Evolutionary conservation across 371 early-diverging fungal species (phyloP).

Genomic region (Amoeboradix gromovi): DNA sequence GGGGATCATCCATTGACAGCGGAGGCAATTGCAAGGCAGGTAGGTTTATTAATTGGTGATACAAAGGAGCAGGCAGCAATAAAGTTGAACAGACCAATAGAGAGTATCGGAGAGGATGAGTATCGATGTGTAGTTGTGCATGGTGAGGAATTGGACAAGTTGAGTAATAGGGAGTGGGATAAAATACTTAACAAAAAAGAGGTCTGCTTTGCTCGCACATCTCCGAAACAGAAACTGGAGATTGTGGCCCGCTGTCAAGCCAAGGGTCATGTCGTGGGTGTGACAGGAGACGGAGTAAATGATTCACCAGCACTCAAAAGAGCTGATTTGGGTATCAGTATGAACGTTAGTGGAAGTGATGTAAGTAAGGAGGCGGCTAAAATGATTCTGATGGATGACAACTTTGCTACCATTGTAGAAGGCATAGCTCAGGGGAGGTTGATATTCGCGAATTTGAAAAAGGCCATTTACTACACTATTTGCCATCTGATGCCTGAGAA

Average conservation of each 20-base stretch:
- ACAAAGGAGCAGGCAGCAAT: background rate
- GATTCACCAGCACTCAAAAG: slow-evolving; percentile 24
- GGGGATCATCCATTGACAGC: slow-evolving; percentile 3
- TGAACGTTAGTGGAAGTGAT: slow-evolving; percentile 24
- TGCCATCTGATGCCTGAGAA: slow-evolving; percentile 15
- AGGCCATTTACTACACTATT: slow-evolving; percentile 4
- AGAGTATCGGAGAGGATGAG: slow-evolving; percentile 4
- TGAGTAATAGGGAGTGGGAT: slow-evolving; percentile 3
- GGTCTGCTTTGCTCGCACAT: slow-evolving; percentile 67
- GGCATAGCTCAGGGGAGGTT: slow-evolving; percentile 9
- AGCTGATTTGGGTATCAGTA: slow-evolving; percentile 27
- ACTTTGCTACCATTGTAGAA: slow-evolving; percentile 17
- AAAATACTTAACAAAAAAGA: slow-evolving; percentile 47
- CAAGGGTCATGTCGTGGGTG: slow-evolving; percentile 19
- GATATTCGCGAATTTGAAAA: slow-evolving; percentile 6
- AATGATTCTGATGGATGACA: slow-evolving; percentile 23
- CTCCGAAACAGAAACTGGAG: slow-evolving; percentile 51
- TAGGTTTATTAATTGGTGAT: slow-evolving; percentile 6
- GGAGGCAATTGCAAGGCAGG: slow-evolving; percentile 1
- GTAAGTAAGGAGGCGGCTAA: slow-evolving; percentile 21
- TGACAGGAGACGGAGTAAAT: slow-evolving; percentile 31
- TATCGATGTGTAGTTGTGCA: slow-evolving; percentile 3
- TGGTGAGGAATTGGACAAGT: background rate
- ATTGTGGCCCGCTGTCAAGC: slow-evolving; percentile 17
- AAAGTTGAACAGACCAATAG: background rate